Conservation (phyloP, 192 early-diverging fungal genomes). For the Backusella westeae region DNA sequence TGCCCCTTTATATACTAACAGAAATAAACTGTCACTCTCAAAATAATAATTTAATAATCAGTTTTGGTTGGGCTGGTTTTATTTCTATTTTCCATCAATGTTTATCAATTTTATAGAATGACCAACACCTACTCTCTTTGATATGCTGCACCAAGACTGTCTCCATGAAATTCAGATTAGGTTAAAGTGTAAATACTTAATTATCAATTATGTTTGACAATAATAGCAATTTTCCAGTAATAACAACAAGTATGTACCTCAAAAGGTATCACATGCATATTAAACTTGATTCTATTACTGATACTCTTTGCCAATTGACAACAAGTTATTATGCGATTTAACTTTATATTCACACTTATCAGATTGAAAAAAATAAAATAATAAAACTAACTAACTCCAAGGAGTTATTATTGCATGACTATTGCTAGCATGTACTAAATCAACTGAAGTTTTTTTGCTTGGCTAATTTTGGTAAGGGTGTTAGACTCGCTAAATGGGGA, state of each 20-base stretch:
- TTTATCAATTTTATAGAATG: not conserved
- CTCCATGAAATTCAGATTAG: not conserved
- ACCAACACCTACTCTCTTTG: too few relatives aligned
- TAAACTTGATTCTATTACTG: not conserved
- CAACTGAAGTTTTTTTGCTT: not conserved
- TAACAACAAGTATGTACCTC: not conserved
- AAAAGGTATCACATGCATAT: not conserved
- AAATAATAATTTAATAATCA: not conserved
- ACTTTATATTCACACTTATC: not conserved
- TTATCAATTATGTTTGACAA: not conserved
- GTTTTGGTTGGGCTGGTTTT: not conserved
- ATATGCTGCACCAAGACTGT: not conserved
- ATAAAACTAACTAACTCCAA: not conserved
- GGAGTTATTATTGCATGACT: not conserved
- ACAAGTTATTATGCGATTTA: not conserved
- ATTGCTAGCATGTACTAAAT: not conserved
- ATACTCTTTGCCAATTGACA: not conserved
- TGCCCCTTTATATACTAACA: not conserved
- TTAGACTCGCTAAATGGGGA: not conserved
- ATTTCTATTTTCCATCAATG: not conserved
- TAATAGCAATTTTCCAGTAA: not conserved
- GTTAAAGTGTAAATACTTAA: not conserved
- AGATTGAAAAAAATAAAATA: not conserved
- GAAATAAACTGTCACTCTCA: not conserved
- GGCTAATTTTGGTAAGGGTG: not conserved